Percentiles rank a stretch among this genome's conserved stretches.
Conservation (phyloP, 169 alveolate species). For the Eimeria necatrix region DNA sequence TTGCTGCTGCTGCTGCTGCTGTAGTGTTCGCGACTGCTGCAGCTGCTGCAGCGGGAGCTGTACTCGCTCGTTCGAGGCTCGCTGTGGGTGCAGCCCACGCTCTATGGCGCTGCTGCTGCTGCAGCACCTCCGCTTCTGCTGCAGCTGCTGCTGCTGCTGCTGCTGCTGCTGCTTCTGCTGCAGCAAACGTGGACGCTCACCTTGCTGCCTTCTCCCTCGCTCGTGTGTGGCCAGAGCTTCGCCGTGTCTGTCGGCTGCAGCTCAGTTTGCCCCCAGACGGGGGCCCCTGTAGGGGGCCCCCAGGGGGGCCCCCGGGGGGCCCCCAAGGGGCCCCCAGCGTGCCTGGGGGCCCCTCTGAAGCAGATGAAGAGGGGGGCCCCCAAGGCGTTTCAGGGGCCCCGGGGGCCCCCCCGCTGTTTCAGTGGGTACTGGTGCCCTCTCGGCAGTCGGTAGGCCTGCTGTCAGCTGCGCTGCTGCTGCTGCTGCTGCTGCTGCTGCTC, state of each 20-base stretch:
- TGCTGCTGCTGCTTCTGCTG: slow-evolving; percentile 44
- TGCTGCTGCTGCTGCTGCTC: neutral
- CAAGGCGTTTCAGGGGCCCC: no score
- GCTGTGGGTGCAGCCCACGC: neutral
- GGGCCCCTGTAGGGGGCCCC: slow-evolving; percentile 1
- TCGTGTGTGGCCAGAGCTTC: slow-evolving; percentile 31
- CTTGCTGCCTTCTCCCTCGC: slow-evolving; percentile 1
- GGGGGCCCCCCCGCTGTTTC: slow-evolving; percentile 46
- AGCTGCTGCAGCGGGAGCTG: neutral
- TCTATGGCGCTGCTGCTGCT: neutral
- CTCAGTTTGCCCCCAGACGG: neutral
- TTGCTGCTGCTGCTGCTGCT: slow-evolving; percentile 6
- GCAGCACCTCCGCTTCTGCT: slow-evolving; percentile 9
- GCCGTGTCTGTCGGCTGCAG: neutral
- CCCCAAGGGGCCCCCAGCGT: slow-evolving; percentile 3
- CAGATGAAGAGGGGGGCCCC: neutral
- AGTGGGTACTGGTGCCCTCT: slow-evolving; percentile 28
- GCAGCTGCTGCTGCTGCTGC: slow-evolving; percentile 17
- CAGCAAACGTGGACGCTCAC: slow-evolving; percentile 34
- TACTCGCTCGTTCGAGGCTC: neutral
- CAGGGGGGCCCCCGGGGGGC: slow-evolving; percentile 29
- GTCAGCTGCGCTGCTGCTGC: neutral
- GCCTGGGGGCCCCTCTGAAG: neutral
- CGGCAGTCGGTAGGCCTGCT: neutral
- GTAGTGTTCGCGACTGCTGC: neutral